phyloP scores from a whole-genome alignment of 306 rosid species.

The Trifolium fragiferum region DNA sequence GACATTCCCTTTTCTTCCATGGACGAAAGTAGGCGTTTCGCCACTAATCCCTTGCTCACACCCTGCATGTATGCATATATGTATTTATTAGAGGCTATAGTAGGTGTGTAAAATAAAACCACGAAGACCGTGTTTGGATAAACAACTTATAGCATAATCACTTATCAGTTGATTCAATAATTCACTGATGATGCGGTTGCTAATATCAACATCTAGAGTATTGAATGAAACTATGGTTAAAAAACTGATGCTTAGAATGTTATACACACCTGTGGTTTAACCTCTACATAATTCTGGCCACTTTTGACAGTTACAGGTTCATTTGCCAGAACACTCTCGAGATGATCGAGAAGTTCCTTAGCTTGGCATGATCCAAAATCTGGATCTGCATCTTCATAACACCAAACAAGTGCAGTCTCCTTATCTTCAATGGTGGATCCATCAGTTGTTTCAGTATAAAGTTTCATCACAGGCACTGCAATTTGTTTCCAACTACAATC shows the following conservation, averaged over 20 bases:
- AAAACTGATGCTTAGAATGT: slow-evolving; percentile 9
- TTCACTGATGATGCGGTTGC: not conserved
- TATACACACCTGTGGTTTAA: slow-evolving; percentile 87
- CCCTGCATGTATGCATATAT: slow-evolving; percentile 56
- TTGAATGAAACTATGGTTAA: not conserved
- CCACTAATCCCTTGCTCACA: slow-evolving; percentile 84
- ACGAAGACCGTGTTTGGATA: not conserved
- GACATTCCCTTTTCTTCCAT: slow-evolving; percentile 62
- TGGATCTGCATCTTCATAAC: slow-evolving; percentile 79
- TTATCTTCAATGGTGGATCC: slow-evolving; percentile 84
- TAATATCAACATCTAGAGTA: slow-evolving; percentile 13
- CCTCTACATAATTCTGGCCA: slow-evolving; percentile 81
- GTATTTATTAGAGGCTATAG: not conserved
- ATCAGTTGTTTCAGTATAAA: slow-evolving; percentile 87
- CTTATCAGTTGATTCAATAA: not conserved
- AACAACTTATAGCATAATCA: not conserved
- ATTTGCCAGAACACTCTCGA: slow-evolving; percentile 88
- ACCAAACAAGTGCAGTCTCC: slow-evolving; percentile 92
- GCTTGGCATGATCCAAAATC: slow-evolving; percentile 94
- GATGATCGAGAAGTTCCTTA: slow-evolving; percentile 91
- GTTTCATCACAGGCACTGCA: slow-evolving; percentile 86
- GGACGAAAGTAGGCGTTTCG: slow-evolving; percentile 62
- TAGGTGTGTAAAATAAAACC: not conserved
- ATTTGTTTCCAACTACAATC: slow-evolving; percentile 84
- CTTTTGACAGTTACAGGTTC: slow-evolving; percentile 94